A percentile compares a stretch with the other conserved stretches of the same genome.
phyloP scores from a whole-genome alignment of 441 rosid genomes.

The Adansonia grandidieri region DNA sequence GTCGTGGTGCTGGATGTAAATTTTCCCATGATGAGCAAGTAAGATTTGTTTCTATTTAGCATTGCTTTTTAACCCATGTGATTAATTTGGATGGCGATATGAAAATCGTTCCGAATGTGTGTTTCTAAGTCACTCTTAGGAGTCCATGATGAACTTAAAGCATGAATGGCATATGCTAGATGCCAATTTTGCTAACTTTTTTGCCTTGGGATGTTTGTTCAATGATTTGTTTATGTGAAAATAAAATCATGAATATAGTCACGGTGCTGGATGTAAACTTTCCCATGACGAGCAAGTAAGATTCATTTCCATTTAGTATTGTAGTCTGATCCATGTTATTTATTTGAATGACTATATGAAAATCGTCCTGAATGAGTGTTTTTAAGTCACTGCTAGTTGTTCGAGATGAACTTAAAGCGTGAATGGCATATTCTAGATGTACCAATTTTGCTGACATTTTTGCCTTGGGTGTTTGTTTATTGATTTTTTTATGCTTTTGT shows the following conservation, averaged over 20 bases:
- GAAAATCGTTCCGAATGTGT: neutral
- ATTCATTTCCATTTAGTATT: conserved; percentile 7
- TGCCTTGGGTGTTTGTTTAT: neutral
- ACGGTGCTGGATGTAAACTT: conserved; percentile 84
- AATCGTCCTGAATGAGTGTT: neutral
- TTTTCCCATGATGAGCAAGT: conserved; percentile 91
- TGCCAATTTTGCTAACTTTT: neutral
- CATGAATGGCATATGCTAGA: neutral
- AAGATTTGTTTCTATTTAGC: conserved; percentile 30
- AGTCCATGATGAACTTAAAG: neutral
- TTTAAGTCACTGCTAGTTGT: neutral
- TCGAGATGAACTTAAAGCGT: neutral
- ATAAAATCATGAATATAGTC: conserved; percentile 55
- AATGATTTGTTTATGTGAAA: no score
- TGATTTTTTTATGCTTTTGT: neutral
- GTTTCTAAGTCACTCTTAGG: neutral
- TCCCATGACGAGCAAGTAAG: conserved; percentile 89
- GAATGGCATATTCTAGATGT: neutral
- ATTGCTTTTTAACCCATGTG: neutral
- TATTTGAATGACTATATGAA: neutral
- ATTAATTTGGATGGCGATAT: neutral
- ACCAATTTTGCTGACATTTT: neutral
- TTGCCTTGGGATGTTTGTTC: neutral
- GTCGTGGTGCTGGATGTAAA: conserved; percentile 83
- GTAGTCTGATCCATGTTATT: neutral